A percentile compares a stretch with the other conserved stretches of the same genome.
phyloP scores from a whole-genome alignment of 2,329 filamentous ascomycete genomes.

The Beauveria asiatica region DNA sequence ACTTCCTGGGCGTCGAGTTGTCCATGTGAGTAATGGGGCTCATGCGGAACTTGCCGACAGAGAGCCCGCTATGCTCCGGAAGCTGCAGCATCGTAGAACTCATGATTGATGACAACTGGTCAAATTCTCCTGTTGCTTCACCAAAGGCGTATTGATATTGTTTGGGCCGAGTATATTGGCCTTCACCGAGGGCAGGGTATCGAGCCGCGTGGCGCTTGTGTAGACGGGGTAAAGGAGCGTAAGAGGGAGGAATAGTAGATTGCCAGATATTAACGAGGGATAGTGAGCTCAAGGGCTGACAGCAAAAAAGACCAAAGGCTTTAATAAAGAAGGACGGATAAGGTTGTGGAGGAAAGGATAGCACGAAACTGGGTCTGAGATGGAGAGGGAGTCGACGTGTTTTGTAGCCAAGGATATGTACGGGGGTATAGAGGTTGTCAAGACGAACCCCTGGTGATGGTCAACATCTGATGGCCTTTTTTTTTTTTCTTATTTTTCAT shows the following conservation, averaged over 20 bases:
- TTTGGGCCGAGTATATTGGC: constrained; percentile 2
- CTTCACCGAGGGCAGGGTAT: background rate
- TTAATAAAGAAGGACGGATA: constrained; percentile 8
- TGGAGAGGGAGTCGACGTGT: constrained; percentile 18
- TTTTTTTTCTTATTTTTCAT: constrained; percentile 5
- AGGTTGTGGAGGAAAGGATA: constrained; percentile 4
- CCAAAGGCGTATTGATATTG: background rate
- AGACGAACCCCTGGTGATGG: constrained; percentile 1
- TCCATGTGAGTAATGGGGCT: constrained; percentile 15
- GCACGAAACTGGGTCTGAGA: background rate
- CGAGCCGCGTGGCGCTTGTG: background rate
- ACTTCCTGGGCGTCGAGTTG: constrained; percentile 13
- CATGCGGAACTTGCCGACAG: constrained; percentile 16
- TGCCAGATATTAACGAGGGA: constrained; percentile 10
- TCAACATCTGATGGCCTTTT: constrained; percentile 2
- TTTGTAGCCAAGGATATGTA: constrained; percentile 10
- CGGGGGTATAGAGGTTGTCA: constrained; percentile 8
- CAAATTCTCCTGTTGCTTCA: background rate
- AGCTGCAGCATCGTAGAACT: constrained; percentile 11
- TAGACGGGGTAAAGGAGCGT: constrained; percentile 9
- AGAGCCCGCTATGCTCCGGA: constrained; percentile 13
- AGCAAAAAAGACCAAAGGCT: background rate
- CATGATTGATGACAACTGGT: background rate
- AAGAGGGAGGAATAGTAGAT: constrained; percentile 6
- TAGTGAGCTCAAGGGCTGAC: constrained; percentile 2